These are phyloP conservation scores for Neoascochyta sp. DNA, from an alignment of 2,329 filamentous ascomycete genomes.

Conservation along the genomic window DNA sequence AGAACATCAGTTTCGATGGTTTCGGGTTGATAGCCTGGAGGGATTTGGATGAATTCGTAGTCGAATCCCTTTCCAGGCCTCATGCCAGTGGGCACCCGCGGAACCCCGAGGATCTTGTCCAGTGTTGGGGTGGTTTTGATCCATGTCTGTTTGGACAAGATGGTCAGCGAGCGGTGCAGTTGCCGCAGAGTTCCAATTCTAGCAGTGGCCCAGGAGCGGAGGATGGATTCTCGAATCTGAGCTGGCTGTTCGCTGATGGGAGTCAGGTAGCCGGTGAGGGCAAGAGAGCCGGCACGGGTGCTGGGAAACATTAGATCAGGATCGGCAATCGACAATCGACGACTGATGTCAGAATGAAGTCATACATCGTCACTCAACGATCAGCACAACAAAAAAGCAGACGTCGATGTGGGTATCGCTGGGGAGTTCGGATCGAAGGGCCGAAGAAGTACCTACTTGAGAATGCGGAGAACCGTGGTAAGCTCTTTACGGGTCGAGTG, in stretches of 20 bases:
- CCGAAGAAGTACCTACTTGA: conserved; percentile 48
- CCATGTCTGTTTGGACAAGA: conserved; percentile 55
- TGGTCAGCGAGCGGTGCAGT: conserved; percentile 55
- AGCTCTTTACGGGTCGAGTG: conserved; percentile 49
- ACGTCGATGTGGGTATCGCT: no score
- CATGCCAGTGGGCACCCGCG: conserved; percentile 55
- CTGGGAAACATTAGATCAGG: no score
- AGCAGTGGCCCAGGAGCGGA: conserved; percentile 60
- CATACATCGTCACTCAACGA: no score
- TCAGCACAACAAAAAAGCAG: no score
- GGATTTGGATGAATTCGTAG: conserved; percentile 62
- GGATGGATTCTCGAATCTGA: conserved; percentile 57
- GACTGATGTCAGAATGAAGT: no score
- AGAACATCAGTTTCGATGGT: conserved; percentile 75
- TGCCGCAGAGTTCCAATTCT: conserved; percentile 54
- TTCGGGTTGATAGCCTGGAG: conserved; percentile 52
- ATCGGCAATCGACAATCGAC: no score
- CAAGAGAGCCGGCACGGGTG: conserved; percentile 58
- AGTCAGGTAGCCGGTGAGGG: conserved; percentile 64
- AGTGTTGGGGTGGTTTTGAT: conserved; percentile 56
- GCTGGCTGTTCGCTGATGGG: conserved; percentile 61
- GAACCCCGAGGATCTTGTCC: conserved; percentile 55
- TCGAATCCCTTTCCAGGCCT: conserved; percentile 51
- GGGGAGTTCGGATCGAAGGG: no score
- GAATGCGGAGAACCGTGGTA: conserved; percentile 50